Evolutionary conservation across 176 grass and related monocot species (phyloP), one percentile per base, ranked within the genome.

Genomic region (Eragrostis curvula): DNA sequence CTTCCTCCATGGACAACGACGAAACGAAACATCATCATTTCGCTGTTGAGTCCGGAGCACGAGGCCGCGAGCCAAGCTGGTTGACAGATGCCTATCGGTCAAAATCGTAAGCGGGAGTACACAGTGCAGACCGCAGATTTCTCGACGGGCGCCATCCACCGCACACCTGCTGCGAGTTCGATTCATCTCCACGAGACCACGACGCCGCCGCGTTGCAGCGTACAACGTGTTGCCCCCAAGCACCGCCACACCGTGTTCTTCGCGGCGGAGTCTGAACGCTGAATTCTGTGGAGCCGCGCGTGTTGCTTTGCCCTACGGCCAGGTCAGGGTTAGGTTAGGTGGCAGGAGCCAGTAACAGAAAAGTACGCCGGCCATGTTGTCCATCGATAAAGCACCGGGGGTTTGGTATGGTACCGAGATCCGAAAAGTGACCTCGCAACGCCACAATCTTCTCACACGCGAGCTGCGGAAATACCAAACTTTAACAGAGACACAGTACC

Each of bases 381-480:
- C 58, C 24, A 61, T 75, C 43, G 86, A 52, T 5, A 45, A 84
- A 57, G 68, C 68, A 21, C 32, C 11, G 23, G 12, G 18, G 68
- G 53, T 63, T 75, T 52, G 62, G 70, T 68, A n/a, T 3, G 41
- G 52, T 15, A 21, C 71, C 50, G 68, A 18, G 71, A 77, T 66
- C 53, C 23, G 27, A 25, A 64, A 29, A 70, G 58, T 41, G 83
- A 82, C 83, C 13, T 45, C 24, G 66, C 78, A 82, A 78, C 88
- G 79, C 78, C 88, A 25, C 86, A 55, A 75, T 58, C 86, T 84
- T 85, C 24, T 27, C 58, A 1, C 83, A 82, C 73, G 77, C 71
- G 73, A 76, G 78, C 43, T 47, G 40, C 32, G 14, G 10, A 63
- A 25, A 71, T 58, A 85, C 88, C 88, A 85, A 90, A 82, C 88